These are phyloP conservation scores for Nephromyces sp. DNA, from an alignment of 169 alveolate species.

Conservation along the genomic window DNA sequence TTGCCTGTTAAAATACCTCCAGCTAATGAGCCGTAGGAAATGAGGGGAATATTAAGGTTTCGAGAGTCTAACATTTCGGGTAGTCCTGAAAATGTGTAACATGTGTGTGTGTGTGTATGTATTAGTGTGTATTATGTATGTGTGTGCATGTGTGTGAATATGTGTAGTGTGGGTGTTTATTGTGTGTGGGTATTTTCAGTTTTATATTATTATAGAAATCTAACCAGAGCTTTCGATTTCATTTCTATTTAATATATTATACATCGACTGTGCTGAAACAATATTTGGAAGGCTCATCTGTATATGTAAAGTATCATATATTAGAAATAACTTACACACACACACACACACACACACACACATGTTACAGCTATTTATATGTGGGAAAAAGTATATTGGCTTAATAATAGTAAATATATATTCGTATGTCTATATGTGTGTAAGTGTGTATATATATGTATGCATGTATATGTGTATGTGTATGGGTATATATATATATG, in stretches of 20 bases:
- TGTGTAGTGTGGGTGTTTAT: background rate
- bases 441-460: too few relatives aligned
- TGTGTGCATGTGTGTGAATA: background rate
- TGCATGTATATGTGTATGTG: too few relatives aligned
- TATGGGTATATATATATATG: too few relatives aligned
- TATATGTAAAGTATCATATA: background rate
- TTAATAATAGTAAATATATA: too few relatives aligned
- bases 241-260: conserved; percentile 60
- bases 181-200: background rate
- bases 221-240: conserved; percentile 53
- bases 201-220: background rate
- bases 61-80: conserved; percentile 52
- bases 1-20: conserved; percentile 74
- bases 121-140: background rate
- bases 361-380: too few relatives aligned
- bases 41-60: conserved; percentile 54
- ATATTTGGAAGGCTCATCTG: conserved; percentile 22
- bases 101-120: background rate
- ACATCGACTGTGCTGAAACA: conserved; percentile 50
- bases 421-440: too few relatives aligned
- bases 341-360: too few relatives aligned
- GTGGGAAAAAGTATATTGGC: too few relatives aligned
- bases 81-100: conserved; percentile 33
- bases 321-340: background rate
- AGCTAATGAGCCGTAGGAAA: conserved; percentile 68